These are phyloP conservation scores for Porcisia hertigi DNA, from an alignment of 208 protist species.

Conservation along the genomic window DNA sequence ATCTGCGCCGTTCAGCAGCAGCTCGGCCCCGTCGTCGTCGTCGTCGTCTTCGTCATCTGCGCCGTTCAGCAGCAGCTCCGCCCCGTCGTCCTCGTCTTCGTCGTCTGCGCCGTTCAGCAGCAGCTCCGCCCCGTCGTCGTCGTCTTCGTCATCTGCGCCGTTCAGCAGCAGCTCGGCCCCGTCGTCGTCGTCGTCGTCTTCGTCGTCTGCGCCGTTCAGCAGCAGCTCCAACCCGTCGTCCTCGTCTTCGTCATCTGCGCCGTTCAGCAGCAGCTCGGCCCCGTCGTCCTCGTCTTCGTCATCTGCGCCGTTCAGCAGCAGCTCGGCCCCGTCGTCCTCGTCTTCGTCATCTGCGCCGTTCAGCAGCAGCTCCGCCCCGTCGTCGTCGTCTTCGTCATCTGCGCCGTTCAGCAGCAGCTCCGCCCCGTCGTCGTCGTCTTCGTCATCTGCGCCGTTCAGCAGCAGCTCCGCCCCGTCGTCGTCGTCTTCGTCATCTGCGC, in stretches of 20 bases:
- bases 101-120: no score
- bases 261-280: neutral
- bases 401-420: neutral
- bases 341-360: neutral
- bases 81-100: no score
- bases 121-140: no score
- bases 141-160: no score
- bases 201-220: slow-evolving; percentile 2
- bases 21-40: no score
- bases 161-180: no score
- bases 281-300: slow-evolving; percentile 1
- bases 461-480: slow-evolving; percentile 1
- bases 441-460: slow-evolving; percentile 1
- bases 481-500: neutral
- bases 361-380: slow-evolving; percentile 1
- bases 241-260: neutral
- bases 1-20: no score
- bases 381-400: neutral
- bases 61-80: no score
- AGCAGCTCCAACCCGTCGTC: slow-evolving; percentile 4
- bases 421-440: neutral
- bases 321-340: slow-evolving; percentile 1
- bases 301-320: neutral
- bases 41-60: no score
- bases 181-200: no score